phyloP scores from a whole-genome alignment of 2,329 filamentous ascomycete species.

The Aspergillaceae sp. region DNA sequence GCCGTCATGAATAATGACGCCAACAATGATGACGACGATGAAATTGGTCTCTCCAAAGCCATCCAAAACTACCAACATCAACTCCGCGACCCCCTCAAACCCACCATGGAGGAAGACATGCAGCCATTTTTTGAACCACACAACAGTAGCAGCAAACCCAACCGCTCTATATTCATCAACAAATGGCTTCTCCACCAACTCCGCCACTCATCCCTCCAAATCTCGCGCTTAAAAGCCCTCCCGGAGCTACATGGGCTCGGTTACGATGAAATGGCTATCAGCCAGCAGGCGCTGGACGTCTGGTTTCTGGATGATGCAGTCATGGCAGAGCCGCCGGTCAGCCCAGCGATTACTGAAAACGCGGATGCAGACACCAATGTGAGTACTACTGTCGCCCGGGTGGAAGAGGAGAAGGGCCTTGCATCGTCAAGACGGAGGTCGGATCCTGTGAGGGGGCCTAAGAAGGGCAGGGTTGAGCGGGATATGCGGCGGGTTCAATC shows the following conservation, averaged over 20 bases:
- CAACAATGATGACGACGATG: slow-evolving; percentile 1
- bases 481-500: no score
- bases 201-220: slow-evolving; percentile 20
- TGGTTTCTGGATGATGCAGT: slow-evolving; percentile 17
- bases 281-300: slow-evolving; percentile 12
- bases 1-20: not conserved
- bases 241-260: slow-evolving; percentile 13
- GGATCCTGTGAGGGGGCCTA: no score
- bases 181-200: slow-evolving; percentile 26
- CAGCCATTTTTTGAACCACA: slow-evolving; percentile 14
- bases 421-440: no score
- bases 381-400: not conserved
- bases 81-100: slow-evolving; percentile 12
- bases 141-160: slow-evolving; percentile 3
- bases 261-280: slow-evolving; percentile 13
- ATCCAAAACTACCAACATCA: not conserved
- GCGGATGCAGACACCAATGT: no score
- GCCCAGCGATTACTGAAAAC: not conserved
- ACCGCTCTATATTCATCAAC: slow-evolving; percentile 18
- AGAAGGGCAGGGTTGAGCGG: no score
- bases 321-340: not conserved
- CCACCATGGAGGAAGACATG: slow-evolving; percentile 9
- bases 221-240: slow-evolving; percentile 15
- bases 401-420: not conserved
- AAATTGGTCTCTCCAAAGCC: not conserved